Percentiles rank a stretch among this genome's conserved stretches.
Conservation (phyloP, 257 asterid species). For the Solanum okadae region DNA sequence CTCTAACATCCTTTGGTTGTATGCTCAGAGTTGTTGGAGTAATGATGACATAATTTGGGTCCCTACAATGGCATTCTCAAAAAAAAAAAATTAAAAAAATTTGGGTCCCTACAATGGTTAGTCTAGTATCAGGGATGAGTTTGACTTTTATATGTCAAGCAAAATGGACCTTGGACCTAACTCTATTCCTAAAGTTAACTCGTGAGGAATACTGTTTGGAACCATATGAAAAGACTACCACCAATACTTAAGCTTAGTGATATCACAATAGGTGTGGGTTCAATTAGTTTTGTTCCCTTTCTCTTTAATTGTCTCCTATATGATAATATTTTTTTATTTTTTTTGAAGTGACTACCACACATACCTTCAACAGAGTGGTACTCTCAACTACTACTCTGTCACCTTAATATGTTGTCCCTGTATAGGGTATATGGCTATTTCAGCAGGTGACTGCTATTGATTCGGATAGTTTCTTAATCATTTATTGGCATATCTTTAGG, state of each 20-base stretch:
- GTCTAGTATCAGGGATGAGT: not conserved
- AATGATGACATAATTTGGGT: not conserved
- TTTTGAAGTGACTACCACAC: not conserved
- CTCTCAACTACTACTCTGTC: not conserved
- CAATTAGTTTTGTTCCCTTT: not conserved
- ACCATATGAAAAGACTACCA: not conserved
- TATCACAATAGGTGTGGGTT: not conserved
- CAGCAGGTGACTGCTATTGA: not conserved
- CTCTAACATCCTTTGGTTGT: not conserved
- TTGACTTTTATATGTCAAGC: not conserved
- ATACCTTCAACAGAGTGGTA: not conserved
- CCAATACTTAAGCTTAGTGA: not conserved
- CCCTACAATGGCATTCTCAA: not conserved
- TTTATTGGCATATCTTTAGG: conserved; percentile 32
- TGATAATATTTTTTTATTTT: not conserved
- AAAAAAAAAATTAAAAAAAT: too few relatives aligned
- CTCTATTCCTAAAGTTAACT: not conserved
- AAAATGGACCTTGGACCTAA: not conserved
- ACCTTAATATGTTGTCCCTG: not conserved
- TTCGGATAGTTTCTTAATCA: not conserved
- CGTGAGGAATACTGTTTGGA: not conserved
- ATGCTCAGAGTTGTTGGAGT: not conserved
- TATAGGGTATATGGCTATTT: not conserved
- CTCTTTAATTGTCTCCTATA: not conserved
- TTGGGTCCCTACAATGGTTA: not conserved